Base-by-base conservation (phyloP, 1,139 yeast species). In the Yamadazyma jaroonii region DNA sequence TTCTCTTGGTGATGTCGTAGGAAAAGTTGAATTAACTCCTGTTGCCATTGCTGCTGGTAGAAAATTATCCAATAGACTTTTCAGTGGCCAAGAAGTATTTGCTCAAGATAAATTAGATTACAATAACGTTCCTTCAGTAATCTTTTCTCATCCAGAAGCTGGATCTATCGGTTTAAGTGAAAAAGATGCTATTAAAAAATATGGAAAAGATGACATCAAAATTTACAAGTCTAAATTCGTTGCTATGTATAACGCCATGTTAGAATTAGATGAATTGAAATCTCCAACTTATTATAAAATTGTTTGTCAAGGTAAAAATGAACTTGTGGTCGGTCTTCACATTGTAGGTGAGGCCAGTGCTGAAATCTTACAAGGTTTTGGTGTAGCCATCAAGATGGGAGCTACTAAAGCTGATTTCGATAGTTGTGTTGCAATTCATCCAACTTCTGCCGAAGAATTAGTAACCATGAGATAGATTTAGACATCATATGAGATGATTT, bases 21-120 rank as follows among this genome's bases (percentile, higher is more conserved):
- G 96, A 45, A 82, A 83, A 41, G 84, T 85, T 36, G 97, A 92
- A 67, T 77, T 92, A 56, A 92, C 99, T 6, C 99, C 99, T 6
- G 97, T 89, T 33, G 98, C 98, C 34, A 92, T 92, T 69, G 97
- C 98, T 29, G 94, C 98, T 6, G 99, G 99, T 42, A 83, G 99
- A 64, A 86, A 80, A 62, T 76, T 92, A 49, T 79, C 97, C 29
- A 90, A 89, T 68, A 78, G 99, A 60, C 67, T 92, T 44, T 92
- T 90, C 59, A 67, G 73, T 7, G 97, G 97, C 17, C 83, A 90
- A 36, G 78, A 74, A 38, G 61, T 67, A 44, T 86, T 75, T 67
- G 79, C 78, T 50, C 59, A 77, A 36, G 74, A 75, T 46, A 88
- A 89, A 59, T 86, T 86, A 60, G 97, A 89, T 59, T 94, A 83